A percentile compares a stretch with the other conserved stretches of the same genome.
These are phyloP conservation scores for Calonectria fujianensis DNA, from an alignment of 2,329 filamentous ascomycete genomes.

Conservation along the genomic window DNA sequence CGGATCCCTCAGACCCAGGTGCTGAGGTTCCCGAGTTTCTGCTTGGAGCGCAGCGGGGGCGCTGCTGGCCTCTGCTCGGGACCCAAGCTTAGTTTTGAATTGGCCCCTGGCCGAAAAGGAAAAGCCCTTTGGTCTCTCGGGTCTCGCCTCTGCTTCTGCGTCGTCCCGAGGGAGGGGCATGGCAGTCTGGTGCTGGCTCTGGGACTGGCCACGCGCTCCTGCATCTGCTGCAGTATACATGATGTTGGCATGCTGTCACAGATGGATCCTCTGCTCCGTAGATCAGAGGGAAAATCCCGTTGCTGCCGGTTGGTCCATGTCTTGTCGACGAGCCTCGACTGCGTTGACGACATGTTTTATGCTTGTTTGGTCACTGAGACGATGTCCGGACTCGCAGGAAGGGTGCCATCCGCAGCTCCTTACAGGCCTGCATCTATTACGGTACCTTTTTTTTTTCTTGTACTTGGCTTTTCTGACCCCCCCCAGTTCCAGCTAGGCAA, in stretches of 20 bases:
- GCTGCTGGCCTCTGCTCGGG: conserved; percentile 17
- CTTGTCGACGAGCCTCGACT: conserved; percentile 22
- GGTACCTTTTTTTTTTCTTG: conserved; percentile 31
- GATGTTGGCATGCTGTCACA: conserved; percentile 26
- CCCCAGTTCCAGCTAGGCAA: conserved; percentile 26
- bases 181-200: conserved; percentile 17
- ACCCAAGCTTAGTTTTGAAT: conserved; percentile 34
- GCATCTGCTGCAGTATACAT: conserved; percentile 25
- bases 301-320: conserved; percentile 12
- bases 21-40: conserved; percentile 42
- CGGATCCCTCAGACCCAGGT: conserved; percentile 36
- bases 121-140: conserved; percentile 11
- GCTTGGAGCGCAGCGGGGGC: conserved; percentile 36
- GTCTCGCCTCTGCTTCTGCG: conserved; percentile 19
- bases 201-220: conserved; percentile 28
- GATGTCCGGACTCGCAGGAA: neutral
- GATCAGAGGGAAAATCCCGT: conserved; percentile 21
- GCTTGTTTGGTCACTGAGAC: conserved; percentile 26
- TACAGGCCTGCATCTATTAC: conserved; percentile 25
- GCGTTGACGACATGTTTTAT: conserved; percentile 13
- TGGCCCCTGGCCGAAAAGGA: conserved; percentile 22
- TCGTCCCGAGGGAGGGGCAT: conserved; percentile 19
- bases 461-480: conserved; percentile 14
- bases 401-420: conserved; percentile 16
- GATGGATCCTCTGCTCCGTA: conserved; percentile 26